A percentile compares a stretch with the other conserved stretches of the same genome.
Evolutionary conservation across 2,329 filamentous ascomycete species (phyloP).

Genomic region (Penicillium expansum): DNA sequence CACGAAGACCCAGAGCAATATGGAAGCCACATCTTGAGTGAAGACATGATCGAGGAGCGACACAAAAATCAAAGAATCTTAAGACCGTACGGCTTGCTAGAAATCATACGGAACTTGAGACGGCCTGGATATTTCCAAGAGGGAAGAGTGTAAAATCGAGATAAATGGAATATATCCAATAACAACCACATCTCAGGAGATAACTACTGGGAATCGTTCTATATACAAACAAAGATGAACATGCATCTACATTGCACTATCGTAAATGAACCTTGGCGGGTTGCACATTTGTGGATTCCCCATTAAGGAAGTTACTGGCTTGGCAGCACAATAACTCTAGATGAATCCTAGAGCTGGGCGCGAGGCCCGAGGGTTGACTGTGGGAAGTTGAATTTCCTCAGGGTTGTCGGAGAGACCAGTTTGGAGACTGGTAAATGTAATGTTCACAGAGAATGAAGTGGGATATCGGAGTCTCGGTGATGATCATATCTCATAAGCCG

Average conservation of each 20-base stretch:
- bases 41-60: too few relatives aligned
- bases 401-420: background rate
- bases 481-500: conserved; percentile 18
- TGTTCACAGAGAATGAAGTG: background rate
- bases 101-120: too few relatives aligned
- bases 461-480: conserved; percentile 10
- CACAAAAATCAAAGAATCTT: too few relatives aligned
- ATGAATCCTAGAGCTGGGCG: conserved; percentile 4
- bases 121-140: too few relatives aligned
- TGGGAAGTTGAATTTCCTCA: background rate
- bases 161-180: background rate
- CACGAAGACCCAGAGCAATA: too few relatives aligned
- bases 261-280: background rate
- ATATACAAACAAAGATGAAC: conserved; percentile 3
- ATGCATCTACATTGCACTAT: background rate
- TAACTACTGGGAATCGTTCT: background rate
- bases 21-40: too few relatives aligned
- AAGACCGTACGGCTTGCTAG: too few relatives aligned
- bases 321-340: background rate
- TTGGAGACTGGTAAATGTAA: background rate
- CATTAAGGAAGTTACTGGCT: background rate
- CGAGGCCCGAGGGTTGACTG: background rate
- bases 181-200: background rate
- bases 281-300: background rate
- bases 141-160: background rate